phyloP scores from a whole-genome alignment of 371 early-diverging fungal species.

The Rhizopus stolonifer region DNA sequence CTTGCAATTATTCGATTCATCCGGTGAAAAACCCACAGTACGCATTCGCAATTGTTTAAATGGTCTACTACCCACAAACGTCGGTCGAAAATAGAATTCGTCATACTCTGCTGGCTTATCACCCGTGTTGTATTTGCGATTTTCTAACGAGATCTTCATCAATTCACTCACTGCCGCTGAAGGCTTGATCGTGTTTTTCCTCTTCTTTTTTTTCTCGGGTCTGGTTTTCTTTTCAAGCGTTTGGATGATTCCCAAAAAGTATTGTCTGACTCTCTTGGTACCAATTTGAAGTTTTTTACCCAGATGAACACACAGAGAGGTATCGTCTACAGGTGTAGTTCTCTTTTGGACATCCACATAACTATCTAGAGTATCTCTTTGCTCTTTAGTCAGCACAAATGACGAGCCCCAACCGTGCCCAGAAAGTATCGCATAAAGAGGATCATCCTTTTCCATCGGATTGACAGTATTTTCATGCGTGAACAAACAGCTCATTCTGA shows the following conservation, averaged over 20 bases:
- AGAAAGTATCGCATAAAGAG: no score
- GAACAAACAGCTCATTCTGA: neutral
- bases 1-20: no score
- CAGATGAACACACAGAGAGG: neutral
- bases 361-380: slow-evolving; percentile 1
- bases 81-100: no score
- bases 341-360: slow-evolving; percentile 7
- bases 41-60: no score
- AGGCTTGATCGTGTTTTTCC: neutral
- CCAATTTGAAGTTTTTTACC: neutral
- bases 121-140: slow-evolving; percentile 6
- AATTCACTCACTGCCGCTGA: slow-evolving; percentile 7
- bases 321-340: slow-evolving; percentile 7
- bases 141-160: slow-evolving; percentile 15
- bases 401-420: no score
- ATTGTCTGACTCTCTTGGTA: neutral
- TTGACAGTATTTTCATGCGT: no score
- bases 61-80: no score
- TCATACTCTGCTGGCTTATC: no score
- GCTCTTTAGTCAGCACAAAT: no score
- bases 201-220: neutral
- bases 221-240: slow-evolving; percentile 1
- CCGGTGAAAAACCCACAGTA: no score
- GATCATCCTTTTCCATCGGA: no score
- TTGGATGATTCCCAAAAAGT: slow-evolving; percentile 5